Evolutionary conservation across 352 stramenopile species (phyloP), one percentile per base, ranked within the genome.

Genomic region (Saprolegnia diclina): DNA sequence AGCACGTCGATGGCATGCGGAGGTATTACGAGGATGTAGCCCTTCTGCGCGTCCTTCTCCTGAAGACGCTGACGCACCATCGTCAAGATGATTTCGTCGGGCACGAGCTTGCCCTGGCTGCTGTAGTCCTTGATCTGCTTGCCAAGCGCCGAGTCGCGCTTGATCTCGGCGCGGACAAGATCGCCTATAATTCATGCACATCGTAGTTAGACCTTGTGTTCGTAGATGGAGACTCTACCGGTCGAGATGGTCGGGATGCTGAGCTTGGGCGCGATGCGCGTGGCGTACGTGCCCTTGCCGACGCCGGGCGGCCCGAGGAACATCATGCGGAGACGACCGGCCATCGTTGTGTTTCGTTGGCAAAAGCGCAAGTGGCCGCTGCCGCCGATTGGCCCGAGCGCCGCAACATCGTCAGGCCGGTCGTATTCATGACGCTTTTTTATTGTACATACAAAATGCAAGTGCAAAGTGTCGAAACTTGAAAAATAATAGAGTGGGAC

Each of bases 261-360:
- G 62, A 96, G 77, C 75, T 89, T 82, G 11, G 83, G 82, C n/a
- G 87, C 85, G 44, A 97, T 92, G 64, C 87, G 86, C 46, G 78
- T 85, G 32, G 89, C 88, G 71, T 96, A 97, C 52, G 90, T 97
- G 71, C 90, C 90, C 77, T 97, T 97, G 71, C 90, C 90, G 3
- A 89, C 88, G 61, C 90, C 90, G 0, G 90, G 90, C 44, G 90
- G 86, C 11, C 90, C 90, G 4, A 97, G 83, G 71, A 97, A 96
- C 86, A 97, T 94, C 76, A 96, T 70, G 37, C 67, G 67, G 3
- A 59, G 35, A 42, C 52, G 52, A 19, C 13, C 52, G 24, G 52
- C 52, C 52, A 59, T 59, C 35, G 24, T 59, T 54, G 2, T 35
- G 29, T 35, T 35, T 35, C 29, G 46, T 29, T 54, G 24, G n/a